Conservation (phyloP, 345 rosid genomes). For the Hypericum perforatum region DNA sequence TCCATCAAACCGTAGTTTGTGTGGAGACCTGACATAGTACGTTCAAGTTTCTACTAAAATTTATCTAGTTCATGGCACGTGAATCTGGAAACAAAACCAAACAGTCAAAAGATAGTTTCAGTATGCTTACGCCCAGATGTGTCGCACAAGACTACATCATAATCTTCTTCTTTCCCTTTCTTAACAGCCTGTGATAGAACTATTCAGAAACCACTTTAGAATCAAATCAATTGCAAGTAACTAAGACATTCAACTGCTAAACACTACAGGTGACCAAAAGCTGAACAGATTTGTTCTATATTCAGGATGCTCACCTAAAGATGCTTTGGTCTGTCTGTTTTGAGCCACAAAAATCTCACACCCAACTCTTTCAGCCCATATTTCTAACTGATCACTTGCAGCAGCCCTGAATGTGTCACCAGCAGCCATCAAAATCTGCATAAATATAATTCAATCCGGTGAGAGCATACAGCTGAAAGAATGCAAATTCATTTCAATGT, state of each 20-base stretch:
- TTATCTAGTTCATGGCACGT: slow-evolving; percentile 4
- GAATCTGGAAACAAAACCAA: slow-evolving; percentile 11
- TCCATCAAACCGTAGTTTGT: slow-evolving; percentile 95
- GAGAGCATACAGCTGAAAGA: too few species aligned
- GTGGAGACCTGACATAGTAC: slow-evolving; percentile 60
- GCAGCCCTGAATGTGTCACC: slow-evolving; percentile 99
- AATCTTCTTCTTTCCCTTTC: slow-evolving; percentile 78
- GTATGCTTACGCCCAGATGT: slow-evolving; percentile 87
- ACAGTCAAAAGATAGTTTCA: slow-evolving; percentile 9
- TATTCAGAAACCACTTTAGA: slow-evolving; percentile 50
- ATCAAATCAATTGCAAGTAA: slow-evolving; percentile 30
- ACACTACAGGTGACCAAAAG: neutral
- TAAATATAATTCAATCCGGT: too few species aligned
- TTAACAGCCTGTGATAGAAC: slow-evolving; percentile 93
- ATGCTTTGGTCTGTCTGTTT: slow-evolving; percentile 67
- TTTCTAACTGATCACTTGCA: slow-evolving; percentile 90
- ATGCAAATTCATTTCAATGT: too few species aligned
- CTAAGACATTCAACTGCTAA: slow-evolving; percentile 7
- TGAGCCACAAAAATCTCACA: slow-evolving; percentile 84
- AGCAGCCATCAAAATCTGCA: slow-evolving; percentile 84
- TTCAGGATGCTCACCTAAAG: slow-evolving; percentile 48
- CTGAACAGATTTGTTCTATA: slow-evolving; percentile 3
- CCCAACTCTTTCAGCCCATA: slow-evolving; percentile 92
- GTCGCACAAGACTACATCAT: slow-evolving; percentile 80
- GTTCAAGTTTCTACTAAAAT: slow-evolving; percentile 7